Conservation (phyloP, 768 basidiomycete species). For the Rhodosporidiobolus sp. region DNA sequence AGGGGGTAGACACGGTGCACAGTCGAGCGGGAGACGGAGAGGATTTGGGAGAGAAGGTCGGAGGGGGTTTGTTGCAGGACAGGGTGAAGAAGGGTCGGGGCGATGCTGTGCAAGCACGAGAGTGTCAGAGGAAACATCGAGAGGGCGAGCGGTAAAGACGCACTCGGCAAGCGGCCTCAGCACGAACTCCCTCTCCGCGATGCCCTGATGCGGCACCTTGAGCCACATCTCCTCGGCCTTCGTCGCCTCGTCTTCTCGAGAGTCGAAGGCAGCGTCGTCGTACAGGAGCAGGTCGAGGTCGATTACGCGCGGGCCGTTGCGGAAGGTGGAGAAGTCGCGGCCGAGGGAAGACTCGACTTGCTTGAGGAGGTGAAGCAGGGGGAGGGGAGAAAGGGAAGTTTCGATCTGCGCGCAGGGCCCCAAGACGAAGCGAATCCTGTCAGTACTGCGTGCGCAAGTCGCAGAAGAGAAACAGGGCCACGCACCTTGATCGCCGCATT, state of each 20-base stretch:
- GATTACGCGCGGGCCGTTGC: conserved; percentile 82
- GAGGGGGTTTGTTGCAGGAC: conserved; percentile 54
- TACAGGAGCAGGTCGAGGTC: conserved; percentile 86
- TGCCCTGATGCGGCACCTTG: conserved; percentile 75
- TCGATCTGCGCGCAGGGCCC: conserved; percentile 59
- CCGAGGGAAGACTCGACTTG: conserved; percentile 70
- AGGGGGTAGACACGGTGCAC: conserved; percentile 76
- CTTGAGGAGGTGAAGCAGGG: conserved; percentile 66
- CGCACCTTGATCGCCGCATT: conserved; percentile 88
- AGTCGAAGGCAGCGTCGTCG: conserved; percentile 61
- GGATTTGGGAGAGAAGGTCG: conserved; percentile 42
- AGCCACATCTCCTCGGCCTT: conserved; percentile 60
- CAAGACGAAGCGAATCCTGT: not conserved
- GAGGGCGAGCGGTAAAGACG: conserved; percentile 45
- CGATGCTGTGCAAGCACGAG: conserved; percentile 59
- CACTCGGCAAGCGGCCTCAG: conserved; percentile 83
- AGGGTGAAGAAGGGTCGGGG: conserved; percentile 72
- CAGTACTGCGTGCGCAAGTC: not conserved
- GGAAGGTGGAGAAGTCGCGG: conserved; percentile 64
- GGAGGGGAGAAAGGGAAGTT: conserved; percentile 63
- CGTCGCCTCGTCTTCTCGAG: conserved; percentile 52
- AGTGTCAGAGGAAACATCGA: not conserved
- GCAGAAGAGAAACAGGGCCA: not conserved
- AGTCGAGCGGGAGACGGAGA: conserved; percentile 46
- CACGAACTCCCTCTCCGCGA: conserved; percentile 87